Evolutionary conservation across 2,329 filamentous ascomycete genomes (phyloP).

Genomic region (Fonsecaea erecta): DNA sequence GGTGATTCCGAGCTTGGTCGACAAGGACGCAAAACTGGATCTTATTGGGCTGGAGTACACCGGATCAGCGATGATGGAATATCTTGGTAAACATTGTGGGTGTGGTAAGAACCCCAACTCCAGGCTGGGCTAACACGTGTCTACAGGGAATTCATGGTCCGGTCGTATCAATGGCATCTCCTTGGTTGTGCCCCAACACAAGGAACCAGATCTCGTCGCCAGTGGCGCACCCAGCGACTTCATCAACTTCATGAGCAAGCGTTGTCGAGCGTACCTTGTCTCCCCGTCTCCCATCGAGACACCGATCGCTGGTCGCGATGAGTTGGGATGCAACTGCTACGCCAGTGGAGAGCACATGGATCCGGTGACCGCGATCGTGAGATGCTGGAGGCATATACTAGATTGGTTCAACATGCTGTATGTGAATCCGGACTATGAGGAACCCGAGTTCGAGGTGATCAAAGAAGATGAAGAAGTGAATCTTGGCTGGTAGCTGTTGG

Average conservation of each 20-base stretch:
- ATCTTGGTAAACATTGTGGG: slow-evolving; percentile 62
- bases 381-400: slow-evolving; percentile 59
- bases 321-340: slow-evolving; percentile 69
- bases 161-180: slow-evolving; percentile 48
- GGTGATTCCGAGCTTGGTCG: slow-evolving; percentile 57
- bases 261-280: slow-evolving; percentile 65
- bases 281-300: slow-evolving; percentile 58
- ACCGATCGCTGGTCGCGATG: slow-evolving; percentile 59
- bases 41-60: slow-evolving; percentile 73
- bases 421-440: slow-evolving; percentile 48
- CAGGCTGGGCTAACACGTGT: neutral
- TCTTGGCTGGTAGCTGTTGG: slow-evolving; percentile 23
- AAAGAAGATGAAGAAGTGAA: slow-evolving; percentile 23
- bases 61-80: slow-evolving; percentile 61
- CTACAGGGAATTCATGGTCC: slow-evolving; percentile 47
- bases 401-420: slow-evolving; percentile 66
- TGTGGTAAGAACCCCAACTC: slow-evolving; percentile 39
- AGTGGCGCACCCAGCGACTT: slow-evolving; percentile 36
- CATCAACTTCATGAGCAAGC: slow-evolving; percentile 51
- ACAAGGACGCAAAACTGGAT: slow-evolving; percentile 63
- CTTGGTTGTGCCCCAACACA: slow-evolving; percentile 47
- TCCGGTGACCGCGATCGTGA: slow-evolving; percentile 66
- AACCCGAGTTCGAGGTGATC: slow-evolving; percentile 38
- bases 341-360: slow-evolving; percentile 66
- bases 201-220: slow-evolving; percentile 39